Percentiles rank a stretch among this genome's conserved stretches.
Evolutionary conservation across 2,329 filamentous ascomycete species (phyloP).

Genomic region (Talaromyces sp.): DNA sequence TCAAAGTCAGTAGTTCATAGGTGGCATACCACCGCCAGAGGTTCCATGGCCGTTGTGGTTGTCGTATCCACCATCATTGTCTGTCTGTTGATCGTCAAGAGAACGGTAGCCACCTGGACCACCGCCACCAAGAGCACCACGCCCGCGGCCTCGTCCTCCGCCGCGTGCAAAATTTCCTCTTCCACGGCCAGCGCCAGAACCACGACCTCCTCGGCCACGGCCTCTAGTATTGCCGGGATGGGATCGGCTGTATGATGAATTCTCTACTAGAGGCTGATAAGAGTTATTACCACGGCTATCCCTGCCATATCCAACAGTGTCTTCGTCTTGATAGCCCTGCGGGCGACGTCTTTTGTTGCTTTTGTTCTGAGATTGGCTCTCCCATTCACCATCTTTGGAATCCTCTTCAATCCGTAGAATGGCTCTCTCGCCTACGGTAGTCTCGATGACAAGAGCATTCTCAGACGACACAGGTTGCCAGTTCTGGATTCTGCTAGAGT

Average conservation of each 20-base stretch:
- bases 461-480: constrained; percentile 73
- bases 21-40: constrained; percentile 14
- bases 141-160: constrained; percentile 40
- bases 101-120: constrained; percentile 56
- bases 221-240: constrained; percentile 37
- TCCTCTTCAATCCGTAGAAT: constrained; percentile 75
- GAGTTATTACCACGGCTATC: constrained; percentile 17
- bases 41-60: constrained; percentile 13
- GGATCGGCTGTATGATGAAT: constrained; percentile 15
- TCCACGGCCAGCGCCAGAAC: constrained; percentile 32
- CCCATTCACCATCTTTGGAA: constrained; percentile 57
- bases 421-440: constrained; percentile 78
- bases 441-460: constrained; percentile 71
- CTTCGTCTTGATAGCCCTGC: constrained; percentile 53
- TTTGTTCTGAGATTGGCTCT: constrained; percentile 57
- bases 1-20: constrained; percentile 34
- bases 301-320: constrained; percentile 32
- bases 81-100: constrained; percentile 53
- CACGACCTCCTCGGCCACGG: constrained; percentile 31
- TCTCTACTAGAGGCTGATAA: constrained; percentile 22
- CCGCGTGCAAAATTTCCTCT: constrained; percentile 25
- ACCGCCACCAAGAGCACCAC: constrained; percentile 36
- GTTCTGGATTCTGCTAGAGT: constrained; percentile 73
- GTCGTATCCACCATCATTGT: constrained; percentile 25
- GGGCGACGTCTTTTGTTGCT: constrained; percentile 52